Evolutionary conservation across 2,329 filamentous ascomycete species (phyloP).

Genomic region (Fusarium albosuccineum): DNA sequence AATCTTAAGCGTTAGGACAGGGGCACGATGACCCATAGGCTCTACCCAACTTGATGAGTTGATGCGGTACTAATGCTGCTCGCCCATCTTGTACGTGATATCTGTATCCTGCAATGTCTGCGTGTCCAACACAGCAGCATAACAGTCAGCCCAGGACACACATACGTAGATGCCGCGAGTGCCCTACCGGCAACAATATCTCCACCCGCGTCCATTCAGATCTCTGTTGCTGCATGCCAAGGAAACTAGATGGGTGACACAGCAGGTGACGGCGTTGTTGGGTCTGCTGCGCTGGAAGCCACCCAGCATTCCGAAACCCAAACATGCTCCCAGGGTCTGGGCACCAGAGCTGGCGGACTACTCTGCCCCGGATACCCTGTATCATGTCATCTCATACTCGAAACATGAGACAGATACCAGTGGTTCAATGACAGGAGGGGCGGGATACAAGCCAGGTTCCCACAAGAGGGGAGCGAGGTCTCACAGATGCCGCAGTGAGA

Average conservation of each 20-base stretch:
- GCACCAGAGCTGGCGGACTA: neutral
- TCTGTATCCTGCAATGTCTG: neutral
- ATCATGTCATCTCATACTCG: neutral
- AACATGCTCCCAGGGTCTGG: neutral
- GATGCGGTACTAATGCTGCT: neutral
- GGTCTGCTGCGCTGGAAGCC: neutral
- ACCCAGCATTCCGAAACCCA: neutral
- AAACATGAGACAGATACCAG: constrained; percentile 14
- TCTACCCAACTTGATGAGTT: too few relatives aligned
- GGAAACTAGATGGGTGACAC: constrained; percentile 4
- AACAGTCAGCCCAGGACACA: neutral
- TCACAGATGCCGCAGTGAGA: constrained; percentile 12
- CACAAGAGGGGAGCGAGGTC: constrained; percentile 20
- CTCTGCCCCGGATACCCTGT: neutral
- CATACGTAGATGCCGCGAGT: neutral
- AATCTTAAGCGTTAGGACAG: too few relatives aligned
- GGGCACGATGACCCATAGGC: too few relatives aligned
- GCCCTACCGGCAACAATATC: neutral
- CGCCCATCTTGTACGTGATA: constrained; percentile 4
- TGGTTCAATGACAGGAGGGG: neutral
- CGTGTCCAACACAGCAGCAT: neutral
- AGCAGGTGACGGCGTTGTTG: neutral
- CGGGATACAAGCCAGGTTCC: neutral
- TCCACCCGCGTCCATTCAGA: constrained; percentile 6
- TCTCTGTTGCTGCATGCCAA: constrained; percentile 2